phyloP scores from a whole-genome alignment of 768 basidiomycete genomes.

The Xerocomellus amylosporus region DNA sequence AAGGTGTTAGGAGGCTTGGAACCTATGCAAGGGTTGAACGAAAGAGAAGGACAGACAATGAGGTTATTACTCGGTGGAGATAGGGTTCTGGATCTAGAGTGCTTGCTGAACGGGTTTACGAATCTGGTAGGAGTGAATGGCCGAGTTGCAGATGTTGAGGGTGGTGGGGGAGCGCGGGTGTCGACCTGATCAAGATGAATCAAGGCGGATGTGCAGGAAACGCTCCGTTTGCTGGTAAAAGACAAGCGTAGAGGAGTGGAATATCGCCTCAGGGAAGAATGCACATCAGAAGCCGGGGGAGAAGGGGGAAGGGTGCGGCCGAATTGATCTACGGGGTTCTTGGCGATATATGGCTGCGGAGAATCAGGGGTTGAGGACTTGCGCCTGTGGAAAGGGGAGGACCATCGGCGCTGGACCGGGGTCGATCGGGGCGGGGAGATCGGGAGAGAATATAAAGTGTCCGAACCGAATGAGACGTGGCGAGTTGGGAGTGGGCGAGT shows the following conservation, averaged over 20 bases:
- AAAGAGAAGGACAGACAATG: not conserved
- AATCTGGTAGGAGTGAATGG: slow-evolving; percentile 9
- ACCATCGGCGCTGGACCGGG: not conserved
- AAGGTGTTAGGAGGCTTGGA: not conserved
- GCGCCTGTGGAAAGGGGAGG: slow-evolving; percentile 4
- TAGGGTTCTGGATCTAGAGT: slow-evolving; percentile 13
- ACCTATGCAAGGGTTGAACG: slow-evolving; percentile 1
- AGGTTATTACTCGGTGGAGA: slow-evolving; percentile 16
- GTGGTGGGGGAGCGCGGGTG: not conserved
- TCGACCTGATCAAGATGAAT: not conserved
- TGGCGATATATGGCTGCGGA: too few relatives aligned
- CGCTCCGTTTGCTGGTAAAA: slow-evolving; percentile 2
- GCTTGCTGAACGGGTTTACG: slow-evolving; percentile 17
- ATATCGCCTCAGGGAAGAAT: not conserved
- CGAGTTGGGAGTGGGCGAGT: not conserved
- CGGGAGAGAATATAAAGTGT: not conserved
- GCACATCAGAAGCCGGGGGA: not conserved
- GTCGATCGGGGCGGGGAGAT: not conserved
- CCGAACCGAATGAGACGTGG: slow-evolving; percentile 15
- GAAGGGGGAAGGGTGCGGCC: not conserved
- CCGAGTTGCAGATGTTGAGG: not conserved
- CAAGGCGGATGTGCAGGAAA: not conserved
- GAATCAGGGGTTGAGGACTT: not conserved
- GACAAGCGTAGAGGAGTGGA: slow-evolving; percentile 7
- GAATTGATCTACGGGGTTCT: slow-evolving; percentile 5